A percentile compares a stretch with the other conserved stretches of the same genome.
Evolutionary conservation across 345 rosid species (phyloP).

Genomic region (Ceriops tagal): DNA sequence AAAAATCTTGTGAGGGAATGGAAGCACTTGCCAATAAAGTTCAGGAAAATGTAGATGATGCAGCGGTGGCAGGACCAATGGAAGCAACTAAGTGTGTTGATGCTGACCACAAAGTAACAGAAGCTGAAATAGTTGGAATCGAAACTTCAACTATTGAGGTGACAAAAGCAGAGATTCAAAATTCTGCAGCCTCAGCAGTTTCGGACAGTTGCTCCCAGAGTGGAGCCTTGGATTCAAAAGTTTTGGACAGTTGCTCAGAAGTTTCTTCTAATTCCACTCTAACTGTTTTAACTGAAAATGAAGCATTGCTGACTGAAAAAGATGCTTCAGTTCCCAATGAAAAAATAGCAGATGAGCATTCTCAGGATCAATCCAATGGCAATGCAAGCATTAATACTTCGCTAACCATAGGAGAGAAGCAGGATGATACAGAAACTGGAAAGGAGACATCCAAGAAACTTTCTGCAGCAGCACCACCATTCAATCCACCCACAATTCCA

Average conservation of each 20-base stretch:
- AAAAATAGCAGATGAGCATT: slow-evolving; percentile 32
- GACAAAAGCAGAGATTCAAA: slow-evolving; percentile 29
- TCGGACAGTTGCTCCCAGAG: slow-evolving; percentile 23
- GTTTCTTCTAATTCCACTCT: slow-evolving; percentile 31
- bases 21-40: slow-evolving; percentile 29
- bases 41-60: slow-evolving; percentile 26
- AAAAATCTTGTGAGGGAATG: slow-evolving; percentile 31
- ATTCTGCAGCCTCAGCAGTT: slow-evolving; percentile 16
- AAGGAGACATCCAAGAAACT: slow-evolving; percentile 83
- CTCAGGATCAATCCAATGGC: slow-evolving; percentile 33
- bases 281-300: slow-evolving; percentile 26
- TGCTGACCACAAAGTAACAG: slow-evolving; percentile 22
- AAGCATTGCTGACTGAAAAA: slow-evolving; percentile 24
- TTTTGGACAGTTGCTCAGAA: slow-evolving; percentile 23
- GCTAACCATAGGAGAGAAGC: slow-evolving; percentile 53
- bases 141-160: slow-evolving; percentile 22
- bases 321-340: slow-evolving; percentile 33
- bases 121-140: slow-evolving; percentile 28
- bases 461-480: slow-evolving; percentile 96
- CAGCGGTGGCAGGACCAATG: slow-evolving; percentile 20
- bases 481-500: slow-evolving; percentile 73
- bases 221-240: slow-evolving; percentile 23
- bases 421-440: slow-evolving; percentile 54
- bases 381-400: slow-evolving; percentile 32
- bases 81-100: slow-evolving; percentile 26